A percentile compares a stretch with the other conserved stretches of the same genome.
Evolutionary conservation across 1,284 basidiomycete genomes (phyloP).

Genomic region (Flammula alnicola): DNA sequence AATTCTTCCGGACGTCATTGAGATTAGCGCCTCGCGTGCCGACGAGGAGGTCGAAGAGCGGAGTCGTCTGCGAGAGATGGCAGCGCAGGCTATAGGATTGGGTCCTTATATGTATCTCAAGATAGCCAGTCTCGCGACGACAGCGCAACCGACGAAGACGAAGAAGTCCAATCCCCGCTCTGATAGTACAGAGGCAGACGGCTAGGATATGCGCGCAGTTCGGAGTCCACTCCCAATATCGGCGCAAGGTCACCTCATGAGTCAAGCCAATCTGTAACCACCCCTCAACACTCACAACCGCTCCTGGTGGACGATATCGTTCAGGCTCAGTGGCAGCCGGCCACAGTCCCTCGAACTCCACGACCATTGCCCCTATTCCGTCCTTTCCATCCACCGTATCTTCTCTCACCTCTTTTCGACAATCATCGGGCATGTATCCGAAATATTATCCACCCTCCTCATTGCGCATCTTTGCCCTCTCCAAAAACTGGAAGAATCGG

Average conservation of each 20-base stretch:
- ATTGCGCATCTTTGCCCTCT: slow-evolving; percentile 68
- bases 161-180: slow-evolving; percentile 23
- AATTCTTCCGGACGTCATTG: slow-evolving; percentile 70
- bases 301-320: slow-evolving; percentile 34
- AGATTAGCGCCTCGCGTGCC: slow-evolving; percentile 60
- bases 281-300: slow-evolving; percentile 21
- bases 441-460: slow-evolving; percentile 72
- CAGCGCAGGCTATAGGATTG: slow-evolving; percentile 76
- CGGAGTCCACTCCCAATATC: slow-evolving; percentile 25
- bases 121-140: slow-evolving; percentile 35
- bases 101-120: slow-evolving; percentile 39
- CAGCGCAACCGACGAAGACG: slow-evolving; percentile 37
- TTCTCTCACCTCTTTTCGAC: slow-evolving; percentile 52
- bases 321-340: slow-evolving; percentile 39
- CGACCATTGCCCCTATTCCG: slow-evolving; percentile 47
- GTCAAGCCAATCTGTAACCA: slow-evolving; percentile 36
- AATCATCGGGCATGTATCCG: slow-evolving; percentile 56
- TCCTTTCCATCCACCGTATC: slow-evolving; percentile 61
- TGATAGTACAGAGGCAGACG: slow-evolving; percentile 11
- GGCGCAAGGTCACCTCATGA: slow-evolving; percentile 26
- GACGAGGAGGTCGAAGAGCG: slow-evolving; percentile 73
- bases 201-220: slow-evolving; percentile 15
- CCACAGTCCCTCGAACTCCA: slow-evolving; percentile 40
- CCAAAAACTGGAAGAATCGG: slow-evolving; percentile 74
- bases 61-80: slow-evolving; percentile 70